A percentile compares a stretch with the other conserved stretches of the same genome.
These are phyloP conservation scores for Fragaria iinumae DNA, from an alignment of 306 rosid genomes.

Conservation along the genomic window DNA sequence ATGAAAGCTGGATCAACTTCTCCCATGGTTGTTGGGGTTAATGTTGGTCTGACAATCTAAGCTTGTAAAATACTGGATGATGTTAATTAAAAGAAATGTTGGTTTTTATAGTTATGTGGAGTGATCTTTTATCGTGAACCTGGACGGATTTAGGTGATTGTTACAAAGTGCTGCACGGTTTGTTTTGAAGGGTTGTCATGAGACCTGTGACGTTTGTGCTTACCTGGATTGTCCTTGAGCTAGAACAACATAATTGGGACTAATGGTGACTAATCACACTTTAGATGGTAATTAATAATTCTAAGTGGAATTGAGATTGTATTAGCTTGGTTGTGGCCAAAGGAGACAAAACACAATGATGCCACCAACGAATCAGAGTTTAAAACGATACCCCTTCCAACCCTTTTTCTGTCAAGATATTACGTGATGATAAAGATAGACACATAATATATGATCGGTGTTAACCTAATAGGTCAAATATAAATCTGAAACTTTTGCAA, in stretches of 20 bases:
- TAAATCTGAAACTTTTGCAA: not conserved
- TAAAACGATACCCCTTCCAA: not conserved
- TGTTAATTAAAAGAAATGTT: not conserved
- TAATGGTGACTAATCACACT: not conserved
- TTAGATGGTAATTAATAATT: not conserved
- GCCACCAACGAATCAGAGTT: not conserved
- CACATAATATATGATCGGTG: not conserved
- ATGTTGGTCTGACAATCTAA: not conserved
- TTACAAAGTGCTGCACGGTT: not conserved
- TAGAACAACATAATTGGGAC: not conserved
- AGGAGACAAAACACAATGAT: not conserved
- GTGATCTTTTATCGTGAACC: constrained; percentile 2
- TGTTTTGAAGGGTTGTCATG: not conserved
- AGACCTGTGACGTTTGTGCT: not conserved
- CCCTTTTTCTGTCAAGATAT: not conserved
- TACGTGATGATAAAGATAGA: no score
- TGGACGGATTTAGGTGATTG: constrained; percentile 19
- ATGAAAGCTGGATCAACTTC: constrained; percentile 49
- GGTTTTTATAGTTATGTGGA: not conserved
- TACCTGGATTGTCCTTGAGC: not conserved
- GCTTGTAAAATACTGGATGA: not conserved
- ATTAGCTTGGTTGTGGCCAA: no score
- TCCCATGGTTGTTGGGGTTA: constrained; percentile 35
- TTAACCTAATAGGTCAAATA: no score
- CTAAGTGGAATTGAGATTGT: no score